Evolutionary conservation across 805 yeast species (phyloP), one percentile per base, ranked within the genome.

Genomic region (Starmerella tilneyi): DNA sequence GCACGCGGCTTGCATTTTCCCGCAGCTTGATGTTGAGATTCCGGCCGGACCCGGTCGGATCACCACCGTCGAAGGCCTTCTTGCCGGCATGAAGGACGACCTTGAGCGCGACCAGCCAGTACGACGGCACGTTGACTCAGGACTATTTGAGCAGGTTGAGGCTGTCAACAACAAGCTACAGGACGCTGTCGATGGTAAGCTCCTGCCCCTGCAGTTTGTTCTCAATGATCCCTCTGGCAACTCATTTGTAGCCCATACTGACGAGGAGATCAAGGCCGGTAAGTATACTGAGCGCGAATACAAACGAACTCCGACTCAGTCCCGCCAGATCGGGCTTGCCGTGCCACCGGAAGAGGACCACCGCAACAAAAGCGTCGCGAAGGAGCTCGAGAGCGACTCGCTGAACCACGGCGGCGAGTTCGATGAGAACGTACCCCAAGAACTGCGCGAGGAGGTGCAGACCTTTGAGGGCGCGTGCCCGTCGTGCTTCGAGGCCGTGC

Each of bases 161-260:
- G 76, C 68, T 20, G 62, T 89, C 48, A 71, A 86, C 46, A 59
- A 56, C 20, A 80, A 75, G 58, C 79, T 89, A 29, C 65, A 69
- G 53, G 64, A 71, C 5, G 75, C 72, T 44, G 67, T 84, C 21
- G 70, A 72, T n/a, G 89, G 85, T 46, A 78, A 79, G 48, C 74
- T 73, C 43, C 75, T 74, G 26, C 97, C 97, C 2, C 59, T 89
- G 50, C 82, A 94, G 0, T 73, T 89, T 40, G 70, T 73, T 20
- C 67, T 85, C 9, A 95, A 88, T 63, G 98, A 92, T 63, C 96
- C 98, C 23, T 75, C 96, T 1, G 98, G 98, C 13, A 92, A 92
- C 68, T 89, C 97, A 4, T 92, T 96, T 94, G 78, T 92, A 44
- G 95, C 84, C 60, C 50, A 50, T 26, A 34, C 32, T 6, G 53